Percentiles rank a stretch among this genome's conserved stretches.
Evolutionary conservation across 2,329 filamentous ascomycete species (phyloP).

Genomic region (Colletotrichum limetticola): DNA sequence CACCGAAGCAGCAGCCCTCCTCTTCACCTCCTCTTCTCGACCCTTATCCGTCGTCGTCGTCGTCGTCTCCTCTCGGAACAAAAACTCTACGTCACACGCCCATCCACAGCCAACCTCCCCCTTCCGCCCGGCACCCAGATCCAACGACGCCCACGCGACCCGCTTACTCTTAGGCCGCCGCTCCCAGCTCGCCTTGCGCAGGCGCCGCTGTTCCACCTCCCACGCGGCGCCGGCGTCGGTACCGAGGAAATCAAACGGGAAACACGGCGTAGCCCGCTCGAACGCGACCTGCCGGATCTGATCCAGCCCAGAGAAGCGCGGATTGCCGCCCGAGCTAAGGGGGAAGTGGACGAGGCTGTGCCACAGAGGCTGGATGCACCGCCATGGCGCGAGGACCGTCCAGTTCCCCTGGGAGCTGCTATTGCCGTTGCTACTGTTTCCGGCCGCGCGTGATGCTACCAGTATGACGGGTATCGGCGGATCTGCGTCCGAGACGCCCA

Average conservation of each 20-base stretch:
- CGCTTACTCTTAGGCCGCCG: conserved; percentile 85
- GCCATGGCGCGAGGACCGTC: conserved; percentile 91
- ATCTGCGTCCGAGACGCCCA: conserved; percentile 69
- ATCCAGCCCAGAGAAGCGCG: conserved; percentile 83
- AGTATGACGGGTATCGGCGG: conserved; percentile 83
- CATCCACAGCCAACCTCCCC: conserved; percentile 87
- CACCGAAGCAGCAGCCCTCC: neutral
- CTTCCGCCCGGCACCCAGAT: conserved; percentile 77
- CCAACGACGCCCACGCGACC: conserved; percentile 77
- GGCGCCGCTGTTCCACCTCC: conserved; percentile 74
- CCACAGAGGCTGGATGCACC: conserved; percentile 88
- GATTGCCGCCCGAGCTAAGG: conserved; percentile 81
- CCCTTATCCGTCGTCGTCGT: neutral
- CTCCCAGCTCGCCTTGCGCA: conserved; percentile 74
- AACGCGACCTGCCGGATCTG: conserved; percentile 85
- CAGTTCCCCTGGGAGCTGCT: conserved; percentile 74
- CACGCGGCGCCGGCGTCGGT: conserved; percentile 83
- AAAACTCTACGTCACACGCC: conserved; percentile 82
- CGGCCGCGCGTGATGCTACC: conserved; percentile 65
- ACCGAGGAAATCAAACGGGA: conserved; percentile 85
- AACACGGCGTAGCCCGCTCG: conserved; percentile 82
- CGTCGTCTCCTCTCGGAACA: conserved; percentile 60
- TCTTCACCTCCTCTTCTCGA: neutral
- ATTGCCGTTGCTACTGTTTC: conserved; percentile 17
- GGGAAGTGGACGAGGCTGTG: conserved; percentile 86